Base-by-base conservation (phyloP, 345 rosid species). In the Gossypium turneri region DNA sequence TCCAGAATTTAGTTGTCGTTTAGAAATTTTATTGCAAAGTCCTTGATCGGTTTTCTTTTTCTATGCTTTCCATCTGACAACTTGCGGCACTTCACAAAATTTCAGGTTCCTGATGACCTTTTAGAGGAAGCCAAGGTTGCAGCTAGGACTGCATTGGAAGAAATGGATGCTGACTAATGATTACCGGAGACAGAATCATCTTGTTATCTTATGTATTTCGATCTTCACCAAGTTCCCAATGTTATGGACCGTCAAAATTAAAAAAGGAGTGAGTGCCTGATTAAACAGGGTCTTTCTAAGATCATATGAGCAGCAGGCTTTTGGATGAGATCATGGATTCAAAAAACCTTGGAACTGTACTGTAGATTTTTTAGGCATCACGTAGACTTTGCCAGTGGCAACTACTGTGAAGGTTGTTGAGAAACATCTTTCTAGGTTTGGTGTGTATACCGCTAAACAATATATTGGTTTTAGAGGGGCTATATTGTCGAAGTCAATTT, bases 101-200 rank as follows among this genome's bases (percentile, higher is more conserved):
- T 12, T 4, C 84, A 95, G 99, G 97, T 95, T 67, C 99, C 99
- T 1, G 98, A 88, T 43, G 89, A 86, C 4, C 92, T 94, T 68
- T 72, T 93, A 52, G 98, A 94, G 88, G 98, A 93, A 82, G 97
- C 99, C 22, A 94, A 90, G 83, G 77, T 87, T 59, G 98, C 99
- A 27, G 99, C 99, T 51, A 87, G 83, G 73, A 80, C 81, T 51
- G 98, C 98, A 1, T 86, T 94, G 44, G 98, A 94, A 83, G 98
- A 94, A 81, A 94, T 94, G 97, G 98, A 94, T 85, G 98, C 98
- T 17, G 99, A 94, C 84, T 94, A 78, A 78, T 52, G n/a, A 12
- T 56, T 44, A 44, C 9, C 3, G 62, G 19, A 17, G 13, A 15
- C 55, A 16, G 20, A 13, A 57, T 57, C 12, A 9, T 41, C 27